Percentiles rank a stretch among this genome's conserved stretches.
Evolutionary conservation across 495 filamentous ascomycete genomes (phyloP).

Genomic region (Neurospora sp.): DNA sequence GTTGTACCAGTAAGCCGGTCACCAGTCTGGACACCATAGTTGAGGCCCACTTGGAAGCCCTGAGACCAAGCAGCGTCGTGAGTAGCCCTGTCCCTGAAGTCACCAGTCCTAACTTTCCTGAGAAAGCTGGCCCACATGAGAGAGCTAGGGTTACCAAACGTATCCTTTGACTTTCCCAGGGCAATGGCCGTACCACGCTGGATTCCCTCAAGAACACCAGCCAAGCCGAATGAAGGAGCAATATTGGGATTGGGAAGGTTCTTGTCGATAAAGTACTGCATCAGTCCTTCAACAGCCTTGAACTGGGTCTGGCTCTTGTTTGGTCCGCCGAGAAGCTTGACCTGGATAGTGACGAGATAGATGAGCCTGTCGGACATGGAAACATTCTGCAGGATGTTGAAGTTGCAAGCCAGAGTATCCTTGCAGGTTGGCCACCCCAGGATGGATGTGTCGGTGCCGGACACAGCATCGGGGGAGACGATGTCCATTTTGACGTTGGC

Average conservation of each 20-base stretch:
- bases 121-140: neutral
- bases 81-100: neutral
- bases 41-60: neutral
- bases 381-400: neutral
- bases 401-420: neutral
- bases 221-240: neutral
- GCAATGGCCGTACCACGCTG: conserved; percentile 2
- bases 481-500: neutral
- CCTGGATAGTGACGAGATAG: neutral
- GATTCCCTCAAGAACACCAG: neutral
- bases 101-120: neutral
- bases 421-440: neutral
- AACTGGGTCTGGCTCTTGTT: neutral
- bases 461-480: neutral
- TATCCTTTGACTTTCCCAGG: neutral
- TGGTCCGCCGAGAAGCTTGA: neutral
- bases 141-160: conserved; percentile 1
- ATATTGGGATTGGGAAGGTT: neutral
- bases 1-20: neutral
- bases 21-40: neutral
- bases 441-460: neutral
- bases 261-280: conserved; percentile 4
- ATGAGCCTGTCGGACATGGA: neutral
- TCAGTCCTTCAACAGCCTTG: neutral
- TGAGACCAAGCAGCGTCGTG: neutral